A percentile compares a stretch with the other conserved stretches of the same genome.
Evolutionary conservation across 306 rosid species (phyloP).

Genomic region (Vigna hirtella): DNA sequence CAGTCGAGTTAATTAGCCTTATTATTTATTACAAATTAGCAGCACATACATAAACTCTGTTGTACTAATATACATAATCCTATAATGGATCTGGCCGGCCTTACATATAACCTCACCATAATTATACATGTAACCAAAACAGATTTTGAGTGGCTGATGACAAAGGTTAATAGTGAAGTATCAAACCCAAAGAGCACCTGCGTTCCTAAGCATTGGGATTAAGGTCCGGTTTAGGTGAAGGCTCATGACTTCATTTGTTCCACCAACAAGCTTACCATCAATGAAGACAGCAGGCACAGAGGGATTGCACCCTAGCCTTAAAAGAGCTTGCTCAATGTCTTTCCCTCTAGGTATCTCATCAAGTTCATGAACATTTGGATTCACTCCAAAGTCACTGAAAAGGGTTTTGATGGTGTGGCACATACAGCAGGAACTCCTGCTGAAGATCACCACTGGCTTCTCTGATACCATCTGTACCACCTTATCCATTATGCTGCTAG

Average conservation of each 20-base stretch:
- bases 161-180: not conserved
- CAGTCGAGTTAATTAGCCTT: conserved; percentile 32
- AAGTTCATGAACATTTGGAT: conserved; percentile 81
- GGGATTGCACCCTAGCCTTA: conserved; percentile 74
- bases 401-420: conserved; percentile 85
- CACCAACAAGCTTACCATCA: conserved; percentile 82
- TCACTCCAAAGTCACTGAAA: conserved; percentile 78
- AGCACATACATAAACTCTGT: not conserved
- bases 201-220: conserved; percentile 84
- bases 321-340: conserved; percentile 94
- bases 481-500: conserved; percentile 61
- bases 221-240: conserved; percentile 82
- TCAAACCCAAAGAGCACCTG: conserved; percentile 91
- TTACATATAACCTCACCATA: conserved; percentile 35
- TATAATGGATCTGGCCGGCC: conserved; percentile 13
- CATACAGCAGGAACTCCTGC: conserved; percentile 87
- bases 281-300: conserved; percentile 92
- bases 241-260: conserved; percentile 91
- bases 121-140: conserved; percentile 39
- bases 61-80: conserved; percentile 17
- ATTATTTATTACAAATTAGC: conserved; percentile 36
- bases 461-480: conserved; percentile 76
- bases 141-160: conserved; percentile 3
- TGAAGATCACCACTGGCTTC: conserved; percentile 91
- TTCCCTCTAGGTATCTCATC: conserved; percentile 83